Conservation (phyloP, 1,284 basidiomycete species). For the Marasmius sp. region DNA sequence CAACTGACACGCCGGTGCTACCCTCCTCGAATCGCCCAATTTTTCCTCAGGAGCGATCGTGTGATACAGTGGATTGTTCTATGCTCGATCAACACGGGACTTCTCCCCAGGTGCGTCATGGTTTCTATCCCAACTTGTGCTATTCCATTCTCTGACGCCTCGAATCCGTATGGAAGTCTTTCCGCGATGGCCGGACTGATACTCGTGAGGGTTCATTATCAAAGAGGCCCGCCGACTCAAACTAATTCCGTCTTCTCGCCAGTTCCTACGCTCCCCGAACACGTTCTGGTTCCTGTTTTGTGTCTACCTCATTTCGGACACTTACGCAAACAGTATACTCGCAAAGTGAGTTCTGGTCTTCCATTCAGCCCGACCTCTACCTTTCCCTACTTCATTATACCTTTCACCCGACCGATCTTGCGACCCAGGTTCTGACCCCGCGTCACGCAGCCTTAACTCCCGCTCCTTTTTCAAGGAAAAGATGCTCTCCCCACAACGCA, state of each 20-base stretch:
- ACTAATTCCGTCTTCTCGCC: background rate
- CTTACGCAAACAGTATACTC: background rate
- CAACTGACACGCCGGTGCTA: background rate
- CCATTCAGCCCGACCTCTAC: background rate
- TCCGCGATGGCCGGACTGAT: background rate
- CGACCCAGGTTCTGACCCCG: background rate
- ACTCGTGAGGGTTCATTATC: background rate
- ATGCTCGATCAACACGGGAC: background rate
- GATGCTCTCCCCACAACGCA: background rate
- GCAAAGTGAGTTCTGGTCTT: background rate
- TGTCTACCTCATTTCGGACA: background rate
- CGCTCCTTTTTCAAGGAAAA: background rate
- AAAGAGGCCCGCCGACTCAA: too few species aligned
- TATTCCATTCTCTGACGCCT: background rate
- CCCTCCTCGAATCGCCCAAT: background rate
- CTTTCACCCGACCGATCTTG: too few species aligned
- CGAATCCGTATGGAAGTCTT: background rate
- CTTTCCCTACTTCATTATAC: too few species aligned
- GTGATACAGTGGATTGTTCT: background rate
- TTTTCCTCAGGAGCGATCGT: background rate
- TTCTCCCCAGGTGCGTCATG: background rate
- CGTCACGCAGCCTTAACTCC: background rate
- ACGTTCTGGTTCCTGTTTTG: background rate
- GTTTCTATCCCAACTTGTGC: background rate
- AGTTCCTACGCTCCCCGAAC: background rate